Evolutionary conservation across 2,329 filamentous ascomycete species (phyloP), one percentile per base, ranked within the genome.

Genomic region (Nemania sp.): DNA sequence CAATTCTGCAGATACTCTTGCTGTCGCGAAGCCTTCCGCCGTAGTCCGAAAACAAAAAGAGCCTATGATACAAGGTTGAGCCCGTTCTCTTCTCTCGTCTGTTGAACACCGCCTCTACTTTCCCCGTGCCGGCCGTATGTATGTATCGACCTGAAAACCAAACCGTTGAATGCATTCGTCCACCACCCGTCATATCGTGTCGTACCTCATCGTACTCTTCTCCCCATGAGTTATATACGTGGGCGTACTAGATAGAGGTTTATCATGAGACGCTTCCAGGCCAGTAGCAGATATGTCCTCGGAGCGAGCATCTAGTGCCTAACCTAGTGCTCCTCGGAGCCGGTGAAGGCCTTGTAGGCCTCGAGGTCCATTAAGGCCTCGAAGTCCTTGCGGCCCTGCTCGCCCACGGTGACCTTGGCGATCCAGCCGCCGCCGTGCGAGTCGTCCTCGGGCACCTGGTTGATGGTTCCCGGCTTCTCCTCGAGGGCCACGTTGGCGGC

Each of bases 391-490:
- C 81, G 77, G 55, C 83, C 84, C 65, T 79, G 75, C 74, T 92
- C 90, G 65, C 80, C 82, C 50, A 98, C 82, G 78, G 90, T 83
- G 64, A 98, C 87, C 85, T 91, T 94, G 58, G 90, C 92, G 74
- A 99, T 90, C 95, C 95, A 99, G 65, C 91, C 94, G 58, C 94
- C 91, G 66, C 83, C 87, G 63, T 85, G 84, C 67, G 81, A 83
- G 73, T 87, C 85, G 71, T 88, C 86, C 83, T 99, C 95, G 46
- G 95, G 90, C 53, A 91, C 89, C 79, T 91, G 84, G 82, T 98
- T 99, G 80, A 99, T 92, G 57, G 85, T 88, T 62, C 85, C 85
- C 20, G 95, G 94, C 81, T 90, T 93, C 76, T 95, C 89, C 77
- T 96, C 90, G 64, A 99, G 84, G 62, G 81, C 73, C 11, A 74